These are phyloP conservation scores for Penicillium expansum DNA, from an alignment of 2,329 filamentous ascomycete species.

Conservation along the genomic window DNA sequence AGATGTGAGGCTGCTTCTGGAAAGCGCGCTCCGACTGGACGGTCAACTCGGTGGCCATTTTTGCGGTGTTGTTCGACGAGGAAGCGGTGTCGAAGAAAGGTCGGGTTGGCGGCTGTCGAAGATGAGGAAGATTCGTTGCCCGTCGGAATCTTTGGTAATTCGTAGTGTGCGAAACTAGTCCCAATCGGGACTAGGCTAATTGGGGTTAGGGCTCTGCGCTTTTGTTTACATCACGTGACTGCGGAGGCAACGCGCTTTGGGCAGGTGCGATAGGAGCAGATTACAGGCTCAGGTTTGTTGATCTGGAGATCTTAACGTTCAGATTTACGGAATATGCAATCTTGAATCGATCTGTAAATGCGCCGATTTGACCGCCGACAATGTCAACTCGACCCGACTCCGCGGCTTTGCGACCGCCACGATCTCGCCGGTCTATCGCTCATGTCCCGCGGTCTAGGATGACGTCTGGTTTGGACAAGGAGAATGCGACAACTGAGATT, in stretches of 20 bases:
- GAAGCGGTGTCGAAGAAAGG: constrained; percentile 39
- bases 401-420: constrained; percentile 32
- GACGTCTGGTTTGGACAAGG: constrained; percentile 60
- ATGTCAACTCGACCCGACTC: constrained; percentile 40
- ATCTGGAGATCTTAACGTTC: neutral
- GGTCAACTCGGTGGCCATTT: constrained; percentile 97
- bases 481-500: constrained; percentile 71
- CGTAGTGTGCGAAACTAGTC: constrained; percentile 36
- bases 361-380: constrained; percentile 1
- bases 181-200: constrained; percentile 26
- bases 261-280: constrained; percentile 13
- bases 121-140: constrained; percentile 41
- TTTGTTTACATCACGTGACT: constrained; percentile 45
- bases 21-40: constrained; percentile 99
- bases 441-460: constrained; percentile 54
- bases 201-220: constrained; percentile 44
- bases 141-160: constrained; percentile 37
- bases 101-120: constrained; percentile 39
- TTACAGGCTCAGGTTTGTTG: constrained; percentile 7
- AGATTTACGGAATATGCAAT: neutral
- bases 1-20: constrained; percentile 99
- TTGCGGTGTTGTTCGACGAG: constrained; percentile 55
- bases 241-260: constrained; percentile 31
- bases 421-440: constrained; percentile 70
- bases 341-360: constrained; percentile 8